Base-by-base conservation (phyloP, 257 asterid species). In the Craterostigma plantagineum region DNA sequence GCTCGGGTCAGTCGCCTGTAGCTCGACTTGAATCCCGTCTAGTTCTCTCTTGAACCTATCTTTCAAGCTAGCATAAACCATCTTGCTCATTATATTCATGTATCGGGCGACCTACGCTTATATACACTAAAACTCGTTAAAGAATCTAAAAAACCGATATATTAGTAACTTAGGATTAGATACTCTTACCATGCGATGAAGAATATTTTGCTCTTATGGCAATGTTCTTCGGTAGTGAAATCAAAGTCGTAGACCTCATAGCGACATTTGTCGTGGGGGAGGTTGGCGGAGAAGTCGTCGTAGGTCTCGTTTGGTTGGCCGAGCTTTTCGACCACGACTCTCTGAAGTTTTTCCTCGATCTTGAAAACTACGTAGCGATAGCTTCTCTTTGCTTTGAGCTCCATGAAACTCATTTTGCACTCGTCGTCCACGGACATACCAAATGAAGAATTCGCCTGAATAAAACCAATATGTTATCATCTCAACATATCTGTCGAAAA, bases 151-250 rank as follows among this genome's bases (percentile, higher is more conserved):
- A 2, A 23, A 23, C 6, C 30, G 6, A 23, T 23, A 36, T 2
- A 36, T 9, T 36, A 10, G 14, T 36, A 4, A 36, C 40, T 12
- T n/a, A 36, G 40, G 11, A 10, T 36, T 36, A 2, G 40, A 36
- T 36, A n/a, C 8, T 36, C 52, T 60, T 46, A 68, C 76, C 76
- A 68, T 6, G 76, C 76, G 34, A 67, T 52, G 67, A 67, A 67
- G 33, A 50, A 67, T 8, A 67, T 67, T 67, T 67, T 67, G 70
- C 75, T 68, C 52, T 68, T 68, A 16, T 56, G 76, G 61, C 71
- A 63, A 53, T 68, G 64, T 35, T 68, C 76, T 30, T 60, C 55
- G 2, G 76, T 64, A 3, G 68, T 68, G 58, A 60, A 68, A 53
- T 68, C 76, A 18, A 59, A 68, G 56, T 68, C 76, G 38, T 18